Evolutionary conservation across 495 filamentous ascomycete species (phyloP).

Genomic region (Pyronema domesticum): DNA sequence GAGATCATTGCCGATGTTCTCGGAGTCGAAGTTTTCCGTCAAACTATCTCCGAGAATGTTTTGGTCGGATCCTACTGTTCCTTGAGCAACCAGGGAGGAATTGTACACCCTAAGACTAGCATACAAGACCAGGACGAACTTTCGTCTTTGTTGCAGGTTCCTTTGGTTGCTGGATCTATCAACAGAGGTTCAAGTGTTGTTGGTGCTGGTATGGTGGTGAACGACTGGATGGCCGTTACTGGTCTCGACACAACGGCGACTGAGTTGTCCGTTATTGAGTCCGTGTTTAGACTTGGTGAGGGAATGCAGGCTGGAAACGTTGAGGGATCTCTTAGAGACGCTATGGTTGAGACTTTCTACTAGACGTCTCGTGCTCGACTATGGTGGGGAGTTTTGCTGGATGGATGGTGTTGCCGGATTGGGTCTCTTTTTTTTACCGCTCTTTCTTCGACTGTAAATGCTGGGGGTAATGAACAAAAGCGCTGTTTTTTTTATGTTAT

Average conservation of each 20-base stretch:
- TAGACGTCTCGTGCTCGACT: conserved; percentile 24
- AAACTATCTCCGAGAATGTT: conserved; percentile 86
- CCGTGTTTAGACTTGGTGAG: conserved; percentile 84
- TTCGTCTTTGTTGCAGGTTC: conserved; percentile 80
- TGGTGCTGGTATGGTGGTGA: conserved; percentile 95
- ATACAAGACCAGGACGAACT: conserved; percentile 98
- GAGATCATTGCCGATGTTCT: conserved; percentile 93
- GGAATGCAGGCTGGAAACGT: conserved; percentile 56
- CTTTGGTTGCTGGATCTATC: conserved; percentile 79
- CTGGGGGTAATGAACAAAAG: too few species aligned
- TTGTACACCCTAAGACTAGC: conserved; percentile 90
- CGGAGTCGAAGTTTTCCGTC: conserved; percentile 93
- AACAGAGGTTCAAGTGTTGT: conserved; percentile 89
- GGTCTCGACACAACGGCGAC: conserved; percentile 92
- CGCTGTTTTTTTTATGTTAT: too few species aligned
- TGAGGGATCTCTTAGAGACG: conserved; percentile 74
- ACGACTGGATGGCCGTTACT: conserved; percentile 91
- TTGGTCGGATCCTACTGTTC: conserved; percentile 91
- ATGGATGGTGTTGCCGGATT: background rate
- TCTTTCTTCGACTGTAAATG: too few species aligned
- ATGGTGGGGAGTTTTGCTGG: background rate
- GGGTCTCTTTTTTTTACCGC: background rate
- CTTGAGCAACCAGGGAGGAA: conserved; percentile 85
- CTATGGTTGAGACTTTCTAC: conserved; percentile 97
- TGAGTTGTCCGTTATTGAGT: conserved; percentile 88